Evolutionary conservation across 805 yeast genomes (phyloP).

Genomic region (Candida morakotiae): DNA sequence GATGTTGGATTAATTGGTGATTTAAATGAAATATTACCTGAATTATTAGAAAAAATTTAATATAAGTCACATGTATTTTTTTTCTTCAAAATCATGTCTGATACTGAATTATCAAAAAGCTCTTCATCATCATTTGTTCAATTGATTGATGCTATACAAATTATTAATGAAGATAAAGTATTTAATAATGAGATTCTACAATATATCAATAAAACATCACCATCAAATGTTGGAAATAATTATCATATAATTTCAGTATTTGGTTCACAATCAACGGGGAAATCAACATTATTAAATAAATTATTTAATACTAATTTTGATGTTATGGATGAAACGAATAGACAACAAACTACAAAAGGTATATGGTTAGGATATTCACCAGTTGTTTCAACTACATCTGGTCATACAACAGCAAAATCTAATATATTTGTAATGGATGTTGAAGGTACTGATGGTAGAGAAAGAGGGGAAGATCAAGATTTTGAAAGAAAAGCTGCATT

Average conservation of each 20-base stretch:
- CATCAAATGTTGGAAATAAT: conserved; percentile 52
- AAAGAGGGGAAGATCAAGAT: conserved; percentile 97
- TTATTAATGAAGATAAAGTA: conserved; percentile 56
- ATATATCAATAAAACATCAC: conserved; percentile 31
- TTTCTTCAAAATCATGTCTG: conserved; percentile 2
- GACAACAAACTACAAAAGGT: conserved; percentile 69
- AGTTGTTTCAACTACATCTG: conserved; percentile 16
- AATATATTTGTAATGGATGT: conserved; percentile 85
- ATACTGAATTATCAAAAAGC: conserved; percentile 9
- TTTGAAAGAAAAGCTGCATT: conserved; percentile 95
- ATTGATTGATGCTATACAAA: conserved; percentile 46
- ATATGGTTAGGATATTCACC: conserved; percentile 44
- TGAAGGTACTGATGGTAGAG: conserved; percentile 99
- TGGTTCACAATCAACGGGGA: conserved; percentile 96
- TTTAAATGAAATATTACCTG: conserved; percentile 82
- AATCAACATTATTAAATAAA: conserved; percentile 84
- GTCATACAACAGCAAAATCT: conserved; percentile 11
- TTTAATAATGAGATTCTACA: conserved; percentile 40
- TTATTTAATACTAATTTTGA: conserved; percentile 85
- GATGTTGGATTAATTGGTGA: conserved; percentile 91
- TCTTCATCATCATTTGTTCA: conserved; percentile 36
- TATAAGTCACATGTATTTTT: neutral
- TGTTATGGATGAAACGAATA: conserved; percentile 80
- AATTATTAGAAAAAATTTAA: conserved; percentile 70
- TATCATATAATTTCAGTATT: conserved; percentile 93